Conservation (phyloP, 306 rosid species). For the Echinosophora koreensis region DNA sequence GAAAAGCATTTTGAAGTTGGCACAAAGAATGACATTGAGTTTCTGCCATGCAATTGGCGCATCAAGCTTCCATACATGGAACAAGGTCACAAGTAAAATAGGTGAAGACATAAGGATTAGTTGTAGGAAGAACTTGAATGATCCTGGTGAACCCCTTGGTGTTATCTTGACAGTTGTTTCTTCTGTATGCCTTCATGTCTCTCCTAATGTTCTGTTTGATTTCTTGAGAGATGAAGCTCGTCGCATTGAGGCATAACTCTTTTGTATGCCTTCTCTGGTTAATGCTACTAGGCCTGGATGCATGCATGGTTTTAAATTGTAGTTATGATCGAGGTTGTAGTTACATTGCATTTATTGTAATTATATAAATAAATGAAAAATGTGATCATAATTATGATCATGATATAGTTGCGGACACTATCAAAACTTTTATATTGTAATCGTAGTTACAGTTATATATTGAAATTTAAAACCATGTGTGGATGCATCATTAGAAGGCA, state of each 20-base stretch:
- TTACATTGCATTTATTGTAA: too few relatives aligned
- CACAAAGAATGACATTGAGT: slow-evolving; percentile 71
- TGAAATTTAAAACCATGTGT: too few relatives aligned
- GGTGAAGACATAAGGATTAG: slow-evolving; percentile 90
- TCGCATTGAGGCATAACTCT: slow-evolving; percentile 66
- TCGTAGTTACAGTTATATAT: too few relatives aligned
- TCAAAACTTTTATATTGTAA: too few relatives aligned
- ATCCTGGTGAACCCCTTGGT: slow-evolving; percentile 94
- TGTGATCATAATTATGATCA: too few relatives aligned
- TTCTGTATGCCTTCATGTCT: slow-evolving; percentile 86
- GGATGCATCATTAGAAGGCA: background rate
- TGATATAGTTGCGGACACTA: too few relatives aligned
- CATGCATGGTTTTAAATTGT: background rate
- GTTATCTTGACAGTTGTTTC: slow-evolving; percentile 90
- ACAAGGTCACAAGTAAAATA: slow-evolving; percentile 59
- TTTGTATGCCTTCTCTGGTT: background rate
- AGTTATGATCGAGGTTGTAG: too few relatives aligned
- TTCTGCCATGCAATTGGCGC: slow-evolving; percentile 78
- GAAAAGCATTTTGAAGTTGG: slow-evolving; percentile 81
- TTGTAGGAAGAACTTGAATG: slow-evolving; percentile 91
- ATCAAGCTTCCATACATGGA: slow-evolving; percentile 80
- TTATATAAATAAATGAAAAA: too few relatives aligned
- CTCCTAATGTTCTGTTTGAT: slow-evolving; percentile 68
- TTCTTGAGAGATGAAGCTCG: slow-evolving; percentile 83
- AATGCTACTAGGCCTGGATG: background rate